These are phyloP conservation scores for Hygrophorus russula DNA, from an alignment of 768 basidiomycete genomes.

Conservation along the genomic window DNA sequence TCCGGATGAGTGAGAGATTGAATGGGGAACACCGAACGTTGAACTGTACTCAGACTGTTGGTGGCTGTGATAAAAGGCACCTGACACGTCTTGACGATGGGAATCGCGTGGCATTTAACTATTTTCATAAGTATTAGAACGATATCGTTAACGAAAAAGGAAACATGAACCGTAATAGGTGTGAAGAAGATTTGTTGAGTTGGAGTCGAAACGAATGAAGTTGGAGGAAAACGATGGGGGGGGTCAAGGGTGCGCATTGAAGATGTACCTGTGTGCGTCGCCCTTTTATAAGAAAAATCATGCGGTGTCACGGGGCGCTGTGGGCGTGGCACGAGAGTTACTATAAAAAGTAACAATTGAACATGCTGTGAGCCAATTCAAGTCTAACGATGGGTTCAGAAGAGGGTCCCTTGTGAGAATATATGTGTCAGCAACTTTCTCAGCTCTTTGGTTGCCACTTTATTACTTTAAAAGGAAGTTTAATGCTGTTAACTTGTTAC, in stretches of 20 bases:
- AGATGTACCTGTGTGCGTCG: background rate
- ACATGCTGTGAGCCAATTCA: slow-evolving; percentile 6
- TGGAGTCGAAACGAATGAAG: no score
- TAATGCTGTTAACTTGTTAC: background rate
- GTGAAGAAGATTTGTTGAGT: no score
- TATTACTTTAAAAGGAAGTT: slow-evolving; percentile 5
- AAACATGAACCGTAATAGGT: no score
- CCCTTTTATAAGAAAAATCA: no score
- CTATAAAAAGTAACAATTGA: slow-evolving; percentile 5
- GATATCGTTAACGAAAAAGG: no score
- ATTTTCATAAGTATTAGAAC: no score
- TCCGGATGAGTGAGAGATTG: background rate
- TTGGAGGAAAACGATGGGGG: background rate
- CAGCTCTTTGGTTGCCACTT: background rate
- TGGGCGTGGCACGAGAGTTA: background rate
- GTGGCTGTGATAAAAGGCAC: background rate
- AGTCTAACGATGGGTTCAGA: slow-evolving; percentile 3
- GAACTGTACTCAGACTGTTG: background rate
- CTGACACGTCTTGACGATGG: no score
- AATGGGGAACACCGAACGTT: background rate
- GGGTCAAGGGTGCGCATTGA: background rate
- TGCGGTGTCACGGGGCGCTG: background rate
- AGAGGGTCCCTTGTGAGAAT: slow-evolving; percentile 8
- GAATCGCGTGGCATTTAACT: no score
- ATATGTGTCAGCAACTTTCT: background rate